phyloP scores from a whole-genome alignment of 2,329 filamentous ascomycete genomes.

The Cladobotryum mycophilum region DNA sequence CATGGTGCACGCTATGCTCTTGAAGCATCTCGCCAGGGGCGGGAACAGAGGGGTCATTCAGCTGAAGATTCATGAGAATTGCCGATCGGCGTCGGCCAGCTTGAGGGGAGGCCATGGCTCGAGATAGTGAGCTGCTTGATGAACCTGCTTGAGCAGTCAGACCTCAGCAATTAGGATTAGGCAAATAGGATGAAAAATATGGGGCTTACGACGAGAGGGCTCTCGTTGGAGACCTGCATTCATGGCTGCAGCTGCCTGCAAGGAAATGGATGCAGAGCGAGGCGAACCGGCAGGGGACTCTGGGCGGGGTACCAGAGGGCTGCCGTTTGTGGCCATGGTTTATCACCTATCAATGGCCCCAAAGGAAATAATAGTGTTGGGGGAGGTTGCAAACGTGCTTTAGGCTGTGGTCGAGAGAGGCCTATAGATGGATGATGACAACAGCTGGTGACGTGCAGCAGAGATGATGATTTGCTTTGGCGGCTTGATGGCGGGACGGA shows the following conservation, averaged over 20 bases:
- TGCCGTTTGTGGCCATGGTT: slow-evolving; percentile 26
- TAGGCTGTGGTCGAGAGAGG: background rate
- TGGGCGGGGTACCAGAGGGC: slow-evolving; percentile 19
- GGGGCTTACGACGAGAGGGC: slow-evolving; percentile 46
- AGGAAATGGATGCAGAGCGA: slow-evolving; percentile 60
- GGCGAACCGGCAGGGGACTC: slow-evolving; percentile 56
- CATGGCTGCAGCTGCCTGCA: slow-evolving; percentile 70
- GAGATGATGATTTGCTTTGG: background rate
- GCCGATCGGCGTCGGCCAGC: slow-evolving; percentile 58
- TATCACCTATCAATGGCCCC: no score
- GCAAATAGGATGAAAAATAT: slow-evolving; percentile 8
- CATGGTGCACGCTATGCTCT: slow-evolving; percentile 25
- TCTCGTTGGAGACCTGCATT: slow-evolving; percentile 70
- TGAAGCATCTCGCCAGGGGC: slow-evolving; percentile 63
- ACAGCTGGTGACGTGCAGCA: no score
- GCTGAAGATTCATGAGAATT: slow-evolving; percentile 65
- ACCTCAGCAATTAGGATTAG: slow-evolving; percentile 8
- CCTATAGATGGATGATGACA: background rate
- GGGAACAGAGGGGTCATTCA: slow-evolving; percentile 64
- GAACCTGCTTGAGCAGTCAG: slow-evolving; percentile 31
- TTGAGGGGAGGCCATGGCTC: slow-evolving; percentile 39
- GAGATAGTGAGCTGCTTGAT: slow-evolving; percentile 45
- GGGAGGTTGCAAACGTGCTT: background rate
- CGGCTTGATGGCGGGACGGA: no score
- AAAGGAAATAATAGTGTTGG: background rate